Evolutionary conservation across 1,284 basidiomycete genomes (phyloP).

Genomic region (Cutaneotrichosporon dermatis): DNA sequence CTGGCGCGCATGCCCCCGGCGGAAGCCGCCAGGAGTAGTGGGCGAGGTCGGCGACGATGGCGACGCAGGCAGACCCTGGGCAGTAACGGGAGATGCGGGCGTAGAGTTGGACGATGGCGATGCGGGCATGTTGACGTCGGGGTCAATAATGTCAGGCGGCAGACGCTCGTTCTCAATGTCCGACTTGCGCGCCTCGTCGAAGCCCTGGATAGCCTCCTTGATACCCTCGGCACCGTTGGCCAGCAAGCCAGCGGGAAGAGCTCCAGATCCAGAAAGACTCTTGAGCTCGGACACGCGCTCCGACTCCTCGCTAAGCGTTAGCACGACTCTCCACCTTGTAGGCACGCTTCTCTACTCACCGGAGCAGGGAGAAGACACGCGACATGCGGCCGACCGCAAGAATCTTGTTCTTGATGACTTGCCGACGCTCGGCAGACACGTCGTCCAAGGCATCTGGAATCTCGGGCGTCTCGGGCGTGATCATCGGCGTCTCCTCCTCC

Average conservation of each 20-base stretch:
- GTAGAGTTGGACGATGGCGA: constrained; percentile 49
- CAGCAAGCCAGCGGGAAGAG: constrained; percentile 79
- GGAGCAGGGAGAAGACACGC: constrained; percentile 88
- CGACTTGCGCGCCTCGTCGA: constrained; percentile 96
- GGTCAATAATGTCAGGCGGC: constrained; percentile 88
- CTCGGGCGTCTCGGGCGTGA: constrained; percentile 40
- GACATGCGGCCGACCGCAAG: constrained; percentile 96
- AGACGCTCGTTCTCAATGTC: constrained; percentile 98
- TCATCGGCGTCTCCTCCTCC: constrained; percentile 57
- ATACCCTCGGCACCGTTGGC: constrained; percentile 90
- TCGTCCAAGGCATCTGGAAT: constrained; percentile 42
- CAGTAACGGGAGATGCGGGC: constrained; percentile 22
- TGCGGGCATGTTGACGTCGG: constrained; percentile 53
- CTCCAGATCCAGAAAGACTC: constrained; percentile 71
- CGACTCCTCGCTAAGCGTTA: constrained; percentile 70
- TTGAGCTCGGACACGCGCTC: constrained; percentile 97
- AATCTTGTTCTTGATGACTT: constrained; percentile 95
- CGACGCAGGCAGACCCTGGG: constrained; percentile 9
- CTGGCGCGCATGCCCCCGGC: constrained; percentile 70
- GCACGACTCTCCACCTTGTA: no score
- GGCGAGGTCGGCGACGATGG: constrained; percentile 46
- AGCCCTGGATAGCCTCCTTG: constrained; percentile 88
- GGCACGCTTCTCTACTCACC: constrained; percentile 34
- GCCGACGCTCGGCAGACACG: constrained; percentile 67
- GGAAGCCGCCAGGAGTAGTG: constrained; percentile 35